Base-by-base conservation (phyloP, 192 early-diverging fungal species). In the Umbelopsis isabellina region DNA sequence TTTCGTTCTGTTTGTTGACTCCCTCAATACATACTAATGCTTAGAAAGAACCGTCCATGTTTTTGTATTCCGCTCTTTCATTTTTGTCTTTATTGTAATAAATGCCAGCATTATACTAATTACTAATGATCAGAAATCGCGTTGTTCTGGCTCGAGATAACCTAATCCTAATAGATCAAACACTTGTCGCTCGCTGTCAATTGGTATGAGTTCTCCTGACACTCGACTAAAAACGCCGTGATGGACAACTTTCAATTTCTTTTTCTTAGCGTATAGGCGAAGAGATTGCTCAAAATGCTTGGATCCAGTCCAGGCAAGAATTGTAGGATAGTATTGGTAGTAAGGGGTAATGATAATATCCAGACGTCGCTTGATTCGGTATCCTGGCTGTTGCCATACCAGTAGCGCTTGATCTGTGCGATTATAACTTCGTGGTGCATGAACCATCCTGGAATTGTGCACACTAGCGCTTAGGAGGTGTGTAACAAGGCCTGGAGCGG, bases 251-350 rank as follows among this genome's bases (percentile, higher is more conserved):
- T 61, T 61, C 16, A 27, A 37, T 30, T 13, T 16, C 33, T 16
- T 61, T 25, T 61, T 61, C 16, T 61, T 61, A 18, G 55, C 55
- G 16, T 15, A 61, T 0, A 61, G 27, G 0, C 55, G 55, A 35
- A 61, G 33, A 11, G 55, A 61, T 61, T 61, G 55, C n/a, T 61
- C 55, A 61, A 61, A 61, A 13, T 61, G 55, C 27, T 61, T 61
- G 11, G 55, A 61, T 18, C 55, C 55, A 61, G 55, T 61, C 55
- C 55, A 61, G 16, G 55, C 55, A 35, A 61, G 55, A 4, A 61
- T 61, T 16, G 55, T 30, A 35, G 55, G 55, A 6, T 61, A 61
- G 55, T 61, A 61, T 25, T 61, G 55, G 25, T 61, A 25, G 4
- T 22, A 25, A 7, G 55, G 55, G 7, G 55, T 61, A 25, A 61